These are phyloP conservation scores for Kwoniella bestiolae DNA, from an alignment of 768 basidiomycete genomes.

Conservation along the genomic window DNA sequence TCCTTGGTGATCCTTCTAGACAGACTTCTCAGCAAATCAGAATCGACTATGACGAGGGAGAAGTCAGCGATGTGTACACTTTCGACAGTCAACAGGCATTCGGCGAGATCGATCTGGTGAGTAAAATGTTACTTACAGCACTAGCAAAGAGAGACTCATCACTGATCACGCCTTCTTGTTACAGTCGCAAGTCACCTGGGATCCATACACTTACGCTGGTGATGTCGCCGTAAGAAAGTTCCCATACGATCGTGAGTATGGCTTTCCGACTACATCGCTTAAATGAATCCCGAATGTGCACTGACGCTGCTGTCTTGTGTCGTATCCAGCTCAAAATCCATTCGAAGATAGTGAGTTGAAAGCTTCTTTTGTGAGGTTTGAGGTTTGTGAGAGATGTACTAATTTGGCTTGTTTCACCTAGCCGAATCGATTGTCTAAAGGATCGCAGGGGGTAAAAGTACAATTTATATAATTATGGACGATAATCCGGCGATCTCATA, in stretches of 20 bases:
- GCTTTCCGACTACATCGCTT: neutral
- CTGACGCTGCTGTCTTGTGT: no score
- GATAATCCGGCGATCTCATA: no score
- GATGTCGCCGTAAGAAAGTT: constrained; percentile 42
- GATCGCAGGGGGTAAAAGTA: neutral
- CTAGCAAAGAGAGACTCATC: no score
- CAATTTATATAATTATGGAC: no score
- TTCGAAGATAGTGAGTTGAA: constrained; percentile 16
- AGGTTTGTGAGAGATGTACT: neutral
- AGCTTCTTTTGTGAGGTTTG: neutral
- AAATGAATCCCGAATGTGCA: no score
- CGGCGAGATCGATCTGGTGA: constrained; percentile 31
- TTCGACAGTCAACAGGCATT: constrained; percentile 27
- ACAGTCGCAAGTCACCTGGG: constrained; percentile 24
- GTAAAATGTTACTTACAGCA: no score
- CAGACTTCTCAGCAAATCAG: constrained; percentile 49
- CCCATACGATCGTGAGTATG: constrained; percentile 38
- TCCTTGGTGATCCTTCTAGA: constrained; percentile 44
- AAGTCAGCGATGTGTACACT: constrained; percentile 29
- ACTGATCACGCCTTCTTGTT: neutral
- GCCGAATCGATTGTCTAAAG: constrained; percentile 17
- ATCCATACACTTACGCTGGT: constrained; percentile 34
- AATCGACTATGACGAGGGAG: constrained; percentile 44
- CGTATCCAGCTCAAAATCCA: constrained; percentile 28
- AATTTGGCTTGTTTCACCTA: no score